Conservation (phyloP, 148 eudicot genomes). For the Camellia granthamiana region DNA sequence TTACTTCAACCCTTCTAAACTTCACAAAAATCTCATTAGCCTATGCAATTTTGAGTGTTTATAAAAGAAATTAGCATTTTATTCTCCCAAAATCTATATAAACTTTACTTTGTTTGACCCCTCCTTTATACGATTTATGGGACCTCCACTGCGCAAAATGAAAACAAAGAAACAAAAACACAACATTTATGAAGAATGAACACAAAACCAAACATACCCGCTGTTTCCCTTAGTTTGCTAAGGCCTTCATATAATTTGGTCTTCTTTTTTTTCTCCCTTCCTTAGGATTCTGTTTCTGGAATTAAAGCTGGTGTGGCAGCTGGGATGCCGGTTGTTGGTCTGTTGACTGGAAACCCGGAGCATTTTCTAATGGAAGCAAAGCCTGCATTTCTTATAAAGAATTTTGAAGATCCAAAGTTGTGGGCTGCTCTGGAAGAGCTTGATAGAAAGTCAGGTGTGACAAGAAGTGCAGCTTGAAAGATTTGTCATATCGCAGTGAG, state of each 20-base stretch:
- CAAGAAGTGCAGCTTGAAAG: slow-evolving; percentile 15
- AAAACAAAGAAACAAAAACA: no score
- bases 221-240: neutral
- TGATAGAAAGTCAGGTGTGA: slow-evolving; percentile 37
- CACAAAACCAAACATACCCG: no score
- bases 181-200: no score
- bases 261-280: neutral
- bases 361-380: slow-evolving; percentile 59
- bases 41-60: no score
- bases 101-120: no score
- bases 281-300: slow-evolving; percentile 87
- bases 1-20: no score
- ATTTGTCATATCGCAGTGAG: slow-evolving; percentile 6
- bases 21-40: no score
- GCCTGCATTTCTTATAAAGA: slow-evolving; percentile 66
- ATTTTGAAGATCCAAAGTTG: slow-evolving; percentile 71
- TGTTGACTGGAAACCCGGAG: slow-evolving; percentile 74
- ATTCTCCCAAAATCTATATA: no score
- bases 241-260: neutral
- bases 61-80: no score
- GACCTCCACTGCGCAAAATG: no score
- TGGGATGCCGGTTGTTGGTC: slow-evolving; percentile 88
- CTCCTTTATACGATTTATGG: no score
- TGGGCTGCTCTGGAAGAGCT: slow-evolving; percentile 87
- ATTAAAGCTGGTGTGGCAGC: slow-evolving; percentile 97